Evolutionary conservation across 2,329 filamentous ascomycete genomes (phyloP).

Genomic region (Periconia digitata): DNA sequence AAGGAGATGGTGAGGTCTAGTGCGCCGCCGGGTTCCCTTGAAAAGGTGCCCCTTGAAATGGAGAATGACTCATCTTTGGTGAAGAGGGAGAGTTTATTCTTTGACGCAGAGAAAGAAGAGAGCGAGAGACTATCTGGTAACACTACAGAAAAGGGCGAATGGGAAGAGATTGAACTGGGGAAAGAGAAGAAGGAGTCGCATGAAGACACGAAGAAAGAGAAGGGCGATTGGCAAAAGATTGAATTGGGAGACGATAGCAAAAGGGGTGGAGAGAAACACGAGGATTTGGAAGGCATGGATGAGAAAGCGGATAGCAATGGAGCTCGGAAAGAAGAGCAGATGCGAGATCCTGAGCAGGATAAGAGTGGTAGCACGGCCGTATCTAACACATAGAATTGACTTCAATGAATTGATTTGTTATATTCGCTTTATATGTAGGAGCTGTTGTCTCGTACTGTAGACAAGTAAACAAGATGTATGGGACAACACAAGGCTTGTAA

Average conservation of each 20-base stretch:
- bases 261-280: not conserved
- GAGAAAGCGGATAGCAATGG: too few species aligned
- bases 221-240: not conserved
- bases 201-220: too few species aligned
- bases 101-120: conserved; percentile 19
- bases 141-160: not conserved
- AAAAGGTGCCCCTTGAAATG: conserved; percentile 12
- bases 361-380: too few species aligned
- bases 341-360: too few species aligned
- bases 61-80: not conserved
- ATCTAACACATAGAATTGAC: too few species aligned
- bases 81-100: conserved; percentile 18
- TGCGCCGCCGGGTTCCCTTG: conserved; percentile 10
- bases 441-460: too few species aligned
- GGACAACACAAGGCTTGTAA: too few species aligned
- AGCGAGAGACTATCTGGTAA: not conserved
- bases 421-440: too few species aligned
- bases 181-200: not conserved
- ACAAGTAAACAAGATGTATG: too few species aligned
- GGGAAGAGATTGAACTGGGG: not conserved
- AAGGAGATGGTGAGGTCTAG: conserved; percentile 13
- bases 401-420: too few species aligned
- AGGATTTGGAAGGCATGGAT: too few species aligned
- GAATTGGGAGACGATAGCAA: not conserved
- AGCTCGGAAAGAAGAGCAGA: too few species aligned